Percentiles rank a stretch among this genome's conserved stretches.
phyloP scores from a whole-genome alignment of 2,329 filamentous ascomycete genomes.

The Hypoxylon sp. region DNA sequence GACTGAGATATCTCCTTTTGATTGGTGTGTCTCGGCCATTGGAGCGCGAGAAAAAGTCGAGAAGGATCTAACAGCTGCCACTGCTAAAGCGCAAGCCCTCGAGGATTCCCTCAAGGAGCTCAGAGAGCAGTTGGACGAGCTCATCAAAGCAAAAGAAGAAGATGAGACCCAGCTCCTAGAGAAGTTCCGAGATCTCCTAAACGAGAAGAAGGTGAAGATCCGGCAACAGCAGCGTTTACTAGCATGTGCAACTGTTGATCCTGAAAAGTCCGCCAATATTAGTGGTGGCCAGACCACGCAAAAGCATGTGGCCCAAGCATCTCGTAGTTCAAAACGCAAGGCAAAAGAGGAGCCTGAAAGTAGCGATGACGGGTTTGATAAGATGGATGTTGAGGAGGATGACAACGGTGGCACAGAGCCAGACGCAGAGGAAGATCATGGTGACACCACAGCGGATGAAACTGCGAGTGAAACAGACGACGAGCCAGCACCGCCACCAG shows the following conservation, averaged over 20 bases:
- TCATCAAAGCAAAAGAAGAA: conserved; percentile 75
- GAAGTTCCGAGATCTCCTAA: conserved; percentile 79
- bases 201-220: conserved; percentile 86
- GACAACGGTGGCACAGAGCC: conserved; percentile 48
- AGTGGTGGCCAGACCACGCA: conserved; percentile 46
- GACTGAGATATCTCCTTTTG: conserved; percentile 72
- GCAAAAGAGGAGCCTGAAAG: conserved; percentile 58
- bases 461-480: conserved; percentile 62
- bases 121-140: conserved; percentile 74
- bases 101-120: conserved; percentile 72
- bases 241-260: conserved; percentile 61
- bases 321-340: conserved; percentile 67
- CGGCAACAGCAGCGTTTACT: conserved; percentile 78
- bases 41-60: conserved; percentile 63
- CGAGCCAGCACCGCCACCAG: conserved; percentile 47
- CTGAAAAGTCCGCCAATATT: conserved; percentile 54
- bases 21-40: conserved; percentile 77
- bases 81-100: conserved; percentile 63
- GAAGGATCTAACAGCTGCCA: conserved; percentile 60
- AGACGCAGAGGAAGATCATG: conserved; percentile 58
- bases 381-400: conserved; percentile 65
- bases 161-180: conserved; percentile 76
- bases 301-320: conserved; percentile 54
- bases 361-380: conserved; percentile 63
- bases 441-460: conserved; percentile 58